phyloP scores from a whole-genome alignment of 2,329 filamentous ascomycete species.

The Aureobasidium musti region DNA sequence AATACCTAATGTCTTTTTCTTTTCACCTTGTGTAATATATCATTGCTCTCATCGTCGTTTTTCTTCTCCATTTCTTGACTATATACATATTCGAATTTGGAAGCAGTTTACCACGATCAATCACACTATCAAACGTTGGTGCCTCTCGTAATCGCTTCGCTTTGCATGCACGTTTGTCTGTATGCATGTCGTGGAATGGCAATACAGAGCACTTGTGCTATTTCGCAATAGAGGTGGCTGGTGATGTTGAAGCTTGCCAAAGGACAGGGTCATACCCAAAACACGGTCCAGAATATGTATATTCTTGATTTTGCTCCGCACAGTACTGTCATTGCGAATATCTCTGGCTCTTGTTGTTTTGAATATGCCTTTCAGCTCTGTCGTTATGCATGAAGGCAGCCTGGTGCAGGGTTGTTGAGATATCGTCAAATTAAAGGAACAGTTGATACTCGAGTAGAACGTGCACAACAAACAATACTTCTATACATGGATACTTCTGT shows the following conservation, averaged over 20 bases:
- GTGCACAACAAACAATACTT: too few species aligned
- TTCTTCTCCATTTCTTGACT: neutral
- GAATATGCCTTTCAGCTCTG: neutral
- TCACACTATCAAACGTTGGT: neutral
- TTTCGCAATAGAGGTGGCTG: too few species aligned
- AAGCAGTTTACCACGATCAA: neutral
- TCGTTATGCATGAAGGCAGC: neutral
- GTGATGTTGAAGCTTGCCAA: too few species aligned
- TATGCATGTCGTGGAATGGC: neutral
- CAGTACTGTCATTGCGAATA: neutral
- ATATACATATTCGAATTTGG: neutral
- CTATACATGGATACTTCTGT: too few species aligned
- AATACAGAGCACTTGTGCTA: too few species aligned
- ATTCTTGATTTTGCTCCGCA: neutral
- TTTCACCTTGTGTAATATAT: neutral
- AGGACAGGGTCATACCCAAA: neutral
- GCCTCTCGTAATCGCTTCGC: too few species aligned
- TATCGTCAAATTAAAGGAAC: neutral
- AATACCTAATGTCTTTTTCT: slow-evolving; percentile 26
- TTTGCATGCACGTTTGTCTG: neutral
- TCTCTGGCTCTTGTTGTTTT: too few species aligned
- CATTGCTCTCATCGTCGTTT: neutral
- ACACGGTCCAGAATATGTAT: neutral
- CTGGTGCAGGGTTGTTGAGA: neutral
- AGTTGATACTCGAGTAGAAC: too few species aligned